phyloP scores from a whole-genome alignment of 202 grass and related monocot species.

The Setaria italica region DNA sequence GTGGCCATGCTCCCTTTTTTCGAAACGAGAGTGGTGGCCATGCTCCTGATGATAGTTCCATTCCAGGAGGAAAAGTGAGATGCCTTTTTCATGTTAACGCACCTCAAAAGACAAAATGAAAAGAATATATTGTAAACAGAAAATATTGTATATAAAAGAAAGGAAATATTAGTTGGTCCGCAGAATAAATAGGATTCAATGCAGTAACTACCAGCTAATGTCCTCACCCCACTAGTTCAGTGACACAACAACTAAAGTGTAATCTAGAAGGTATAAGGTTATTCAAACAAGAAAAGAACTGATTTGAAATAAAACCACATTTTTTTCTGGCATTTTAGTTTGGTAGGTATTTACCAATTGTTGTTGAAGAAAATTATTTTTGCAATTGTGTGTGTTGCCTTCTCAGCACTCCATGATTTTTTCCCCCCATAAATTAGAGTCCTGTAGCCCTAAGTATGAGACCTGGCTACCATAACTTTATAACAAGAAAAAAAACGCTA shows the following conservation, averaged over 20 bases:
- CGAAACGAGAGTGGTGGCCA: neutral
- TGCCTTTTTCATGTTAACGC: neutral
- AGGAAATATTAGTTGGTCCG: neutral
- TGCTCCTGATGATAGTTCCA: neutral
- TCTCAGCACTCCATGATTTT: neutral
- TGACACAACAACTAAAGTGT: slow-evolving; percentile 24
- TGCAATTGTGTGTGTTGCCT: neutral
- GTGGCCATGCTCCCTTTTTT: too few relatives aligned
- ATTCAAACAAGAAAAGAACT: neutral
- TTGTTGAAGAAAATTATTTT: neutral
- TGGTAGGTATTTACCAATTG: neutral
- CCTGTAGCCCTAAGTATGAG: neutral
- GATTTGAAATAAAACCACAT: neutral
- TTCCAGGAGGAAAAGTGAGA: neutral
- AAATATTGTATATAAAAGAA: neutral
- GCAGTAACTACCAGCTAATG: slow-evolving; percentile 27
- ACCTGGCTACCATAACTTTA: too few relatives aligned
- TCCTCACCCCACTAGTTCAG: neutral
- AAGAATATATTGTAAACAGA: neutral
- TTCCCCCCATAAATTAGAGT: neutral
- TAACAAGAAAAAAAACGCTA: too few relatives aligned
- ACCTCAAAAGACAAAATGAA: neutral
- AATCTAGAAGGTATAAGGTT: slow-evolving; percentile 6
- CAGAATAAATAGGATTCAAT: slow-evolving; percentile 31
- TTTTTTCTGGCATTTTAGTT: neutral